Base-by-base conservation (phyloP, 108 stramenopile genomes). In the Skeletonema grethae region DNA sequence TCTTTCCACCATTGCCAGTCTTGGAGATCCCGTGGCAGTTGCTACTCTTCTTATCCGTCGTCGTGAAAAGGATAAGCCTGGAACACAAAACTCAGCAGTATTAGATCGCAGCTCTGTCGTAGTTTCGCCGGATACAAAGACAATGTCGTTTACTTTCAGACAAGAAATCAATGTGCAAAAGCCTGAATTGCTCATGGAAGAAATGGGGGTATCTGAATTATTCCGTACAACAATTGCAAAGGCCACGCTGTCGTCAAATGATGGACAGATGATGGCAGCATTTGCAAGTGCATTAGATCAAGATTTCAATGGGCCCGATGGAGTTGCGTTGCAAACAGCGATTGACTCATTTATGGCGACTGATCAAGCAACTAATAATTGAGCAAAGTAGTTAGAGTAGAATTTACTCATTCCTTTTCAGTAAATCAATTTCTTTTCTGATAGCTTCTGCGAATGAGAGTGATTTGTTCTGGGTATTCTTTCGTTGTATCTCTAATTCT, bases 91-190 rank as follows among this genome's bases (percentile, higher is more conserved):
- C 16, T 57, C 81, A 0, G 76, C 75, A 57, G 65, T 86, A 0
- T 63, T 89, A 13, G 59, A 72, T 50, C 70, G 72, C 7, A 68
- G 75, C 22, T 79, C 76, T 10, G 80, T 87, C 5, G 28, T 34
- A 4, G 60, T 90, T 24, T 84, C 88, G n/a, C 58, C 75, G 3
- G 88, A 90, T 75, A 87, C 87, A 0, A 86, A 80, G 57, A 82
- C 82, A 25, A 56, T 95, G 46, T 61, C 61, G 10, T 95, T 92
- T 63, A 58, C 70, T 28, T 61, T 92, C 28, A 75, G 66, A 57
- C 87, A 89, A 11, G 80, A 92, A 68, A 95, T 95, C 58, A 90
- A 90, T 38, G 94, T 95, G 0, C 87, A 95, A 75, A 89, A 92
- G 67, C 94, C 94, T 38, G 94, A 95, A 72, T 65, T 90, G 61